These are phyloP conservation scores for Gossypioides kirkii DNA, from an alignment of 345 rosid species.

Conservation along the genomic window DNA sequence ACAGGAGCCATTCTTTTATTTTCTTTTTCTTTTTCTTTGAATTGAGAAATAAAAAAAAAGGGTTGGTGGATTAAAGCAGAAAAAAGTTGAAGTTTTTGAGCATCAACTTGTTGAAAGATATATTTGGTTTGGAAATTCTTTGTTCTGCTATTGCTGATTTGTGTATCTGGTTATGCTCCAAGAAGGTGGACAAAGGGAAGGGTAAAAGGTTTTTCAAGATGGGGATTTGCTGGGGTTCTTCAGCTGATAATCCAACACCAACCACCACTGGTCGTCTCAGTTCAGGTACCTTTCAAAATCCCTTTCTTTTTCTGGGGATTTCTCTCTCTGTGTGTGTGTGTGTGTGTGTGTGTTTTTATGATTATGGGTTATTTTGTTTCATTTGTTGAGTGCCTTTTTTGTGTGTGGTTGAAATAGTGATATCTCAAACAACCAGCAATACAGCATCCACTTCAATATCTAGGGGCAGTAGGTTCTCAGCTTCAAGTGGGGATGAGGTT, in stretches of 20 bases:
- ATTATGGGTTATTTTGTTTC: constrained; percentile 14
- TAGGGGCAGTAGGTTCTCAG: constrained; percentile 61
- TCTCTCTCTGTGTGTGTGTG: background rate
- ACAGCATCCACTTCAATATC: constrained; percentile 48
- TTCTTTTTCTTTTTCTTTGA: background rate
- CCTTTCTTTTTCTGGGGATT: background rate
- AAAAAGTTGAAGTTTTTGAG: background rate
- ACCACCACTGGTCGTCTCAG: constrained; percentile 47
- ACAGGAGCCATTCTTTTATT: background rate
- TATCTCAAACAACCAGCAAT: constrained; percentile 58
- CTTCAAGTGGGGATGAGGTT: constrained; percentile 47
- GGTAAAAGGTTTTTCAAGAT: constrained; percentile 20
- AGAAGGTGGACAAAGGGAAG: background rate
- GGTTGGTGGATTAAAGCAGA: background rate
- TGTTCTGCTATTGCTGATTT: background rate
- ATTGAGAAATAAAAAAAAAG: background rate
- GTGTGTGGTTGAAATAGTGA: constrained; percentile 27
- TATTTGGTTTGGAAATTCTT: background rate
- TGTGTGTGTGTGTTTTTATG: background rate
- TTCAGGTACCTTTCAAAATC: constrained; percentile 37
- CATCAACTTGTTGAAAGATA: background rate
- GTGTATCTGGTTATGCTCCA: background rate
- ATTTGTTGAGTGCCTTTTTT: background rate
- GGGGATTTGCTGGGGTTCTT: constrained; percentile 69
- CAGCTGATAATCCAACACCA: constrained; percentile 39